A percentile compares a stretch with the other conserved stretches of the same genome.
Evolutionary conservation across 495 filamentous ascomycete species (phyloP).

Genomic region (Penicillium robsamsonii): DNA sequence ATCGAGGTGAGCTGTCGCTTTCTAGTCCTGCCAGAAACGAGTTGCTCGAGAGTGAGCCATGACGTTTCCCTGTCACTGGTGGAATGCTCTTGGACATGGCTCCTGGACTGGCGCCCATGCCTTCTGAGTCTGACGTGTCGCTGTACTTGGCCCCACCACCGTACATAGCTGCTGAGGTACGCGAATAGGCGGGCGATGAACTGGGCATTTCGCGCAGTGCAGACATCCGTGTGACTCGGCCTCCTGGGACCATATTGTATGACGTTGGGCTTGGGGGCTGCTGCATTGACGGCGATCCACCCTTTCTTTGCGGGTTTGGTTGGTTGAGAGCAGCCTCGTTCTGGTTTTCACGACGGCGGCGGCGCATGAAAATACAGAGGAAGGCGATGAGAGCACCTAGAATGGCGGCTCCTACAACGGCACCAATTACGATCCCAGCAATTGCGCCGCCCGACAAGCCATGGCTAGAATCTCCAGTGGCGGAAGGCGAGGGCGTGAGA

Average conservation of each 20-base stretch:
- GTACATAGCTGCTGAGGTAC: constrained; percentile 40
- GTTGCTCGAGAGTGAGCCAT: constrained; percentile 85
- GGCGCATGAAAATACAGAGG: constrained; percentile 57
- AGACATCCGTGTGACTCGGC: constrained; percentile 92
- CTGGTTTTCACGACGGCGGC: constrained; percentile 54
- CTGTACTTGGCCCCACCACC: constrained; percentile 54
- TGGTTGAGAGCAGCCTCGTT: constrained; percentile 76
- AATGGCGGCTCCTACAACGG: constrained; percentile 68
- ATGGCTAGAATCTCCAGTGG: constrained; percentile 36
- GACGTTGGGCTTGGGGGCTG: constrained; percentile 51
- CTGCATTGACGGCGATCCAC: constrained; percentile 49
- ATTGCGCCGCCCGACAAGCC: constrained; percentile 80
- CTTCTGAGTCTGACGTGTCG: constrained; percentile 78
- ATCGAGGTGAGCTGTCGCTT: constrained; percentile 71
- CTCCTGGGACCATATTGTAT: constrained; percentile 77
- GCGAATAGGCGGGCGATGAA: constrained; percentile 55
- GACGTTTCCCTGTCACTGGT: constrained; percentile 68
- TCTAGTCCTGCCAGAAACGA: constrained; percentile 69
- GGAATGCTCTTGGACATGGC: constrained; percentile 60
- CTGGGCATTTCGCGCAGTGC: constrained; percentile 74
- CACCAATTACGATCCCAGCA: constrained; percentile 86
- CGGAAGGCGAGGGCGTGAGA: constrained; percentile 48
- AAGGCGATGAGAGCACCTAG: constrained; percentile 61
- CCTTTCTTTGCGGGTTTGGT: constrained; percentile 71
- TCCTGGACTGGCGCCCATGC: constrained; percentile 73